A percentile compares a stretch with the other conserved stretches of the same genome.
phyloP scores from a whole-genome alignment of 2,329 filamentous ascomycete genomes.

The Plenodomus tracheiphilus region DNA sequence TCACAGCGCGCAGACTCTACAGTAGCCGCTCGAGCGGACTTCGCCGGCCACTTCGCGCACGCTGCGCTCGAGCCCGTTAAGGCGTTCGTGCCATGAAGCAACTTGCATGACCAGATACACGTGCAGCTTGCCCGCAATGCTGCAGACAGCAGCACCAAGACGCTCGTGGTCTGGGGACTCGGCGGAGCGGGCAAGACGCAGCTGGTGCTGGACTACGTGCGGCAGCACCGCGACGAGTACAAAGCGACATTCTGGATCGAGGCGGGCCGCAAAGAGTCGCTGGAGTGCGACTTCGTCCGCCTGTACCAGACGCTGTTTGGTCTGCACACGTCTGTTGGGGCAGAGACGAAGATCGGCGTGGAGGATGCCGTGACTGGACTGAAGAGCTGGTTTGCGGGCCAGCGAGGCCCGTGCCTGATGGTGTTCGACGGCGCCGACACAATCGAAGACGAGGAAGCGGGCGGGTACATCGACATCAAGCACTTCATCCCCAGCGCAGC shows the following conservation, averaged over 20 bases:
- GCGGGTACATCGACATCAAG: conserved; percentile 13
- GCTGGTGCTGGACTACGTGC: conserved; percentile 18
- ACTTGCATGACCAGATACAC: conserved; percentile 11
- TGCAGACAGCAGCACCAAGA: conserved; percentile 2
- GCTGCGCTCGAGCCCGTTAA: conserved; percentile 9
- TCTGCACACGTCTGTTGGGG: background rate
- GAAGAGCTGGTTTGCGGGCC: conserved; percentile 17
- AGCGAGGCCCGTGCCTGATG: conserved; percentile 14
- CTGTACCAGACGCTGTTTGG: conserved; percentile 18
- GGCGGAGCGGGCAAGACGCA: conserved; percentile 30
- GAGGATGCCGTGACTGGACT: conserved; percentile 20
- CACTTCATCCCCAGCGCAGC: conserved; percentile 16
- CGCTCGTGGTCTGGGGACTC: conserved; percentile 16
- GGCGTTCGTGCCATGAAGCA: conserved; percentile 7
- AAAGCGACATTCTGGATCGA: conserved; percentile 26
- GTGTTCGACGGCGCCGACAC: conserved; percentile 24
- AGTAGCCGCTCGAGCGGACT: conserved; percentile 4
- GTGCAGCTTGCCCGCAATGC: conserved; percentile 9
- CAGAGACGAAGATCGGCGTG: conserved; percentile 6
- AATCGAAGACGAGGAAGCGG: conserved; percentile 14
- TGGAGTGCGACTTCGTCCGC: conserved; percentile 22
- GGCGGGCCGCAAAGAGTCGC: conserved; percentile 20
- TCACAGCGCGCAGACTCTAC: background rate
- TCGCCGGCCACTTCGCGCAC: conserved; percentile 11
- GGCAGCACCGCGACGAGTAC: conserved; percentile 19